Percentiles rank a stretch among this genome's conserved stretches.
These are phyloP conservation scores for Colletotrichum spinosum DNA, from an alignment of 2,329 filamentous ascomycete species.

Conservation along the genomic window DNA sequence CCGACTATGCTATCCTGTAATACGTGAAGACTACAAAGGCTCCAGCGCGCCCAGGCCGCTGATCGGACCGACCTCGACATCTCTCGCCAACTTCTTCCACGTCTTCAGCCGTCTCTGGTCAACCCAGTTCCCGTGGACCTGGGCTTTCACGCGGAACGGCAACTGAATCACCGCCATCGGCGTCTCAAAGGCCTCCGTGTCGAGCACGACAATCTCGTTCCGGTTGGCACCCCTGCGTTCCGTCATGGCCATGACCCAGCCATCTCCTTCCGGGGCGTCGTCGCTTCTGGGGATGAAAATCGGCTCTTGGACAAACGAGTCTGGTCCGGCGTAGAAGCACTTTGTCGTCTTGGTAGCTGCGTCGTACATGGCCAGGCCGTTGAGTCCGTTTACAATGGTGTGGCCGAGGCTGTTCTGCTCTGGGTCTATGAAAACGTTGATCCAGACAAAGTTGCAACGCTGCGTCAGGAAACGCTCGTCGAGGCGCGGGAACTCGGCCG, in stretches of 20 bases:
- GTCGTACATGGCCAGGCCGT: slow-evolving; percentile 31
- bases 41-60: slow-evolving; percentile 12
- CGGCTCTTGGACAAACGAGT: slow-evolving; percentile 54
- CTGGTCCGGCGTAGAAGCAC: slow-evolving; percentile 44
- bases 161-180: slow-evolving; percentile 54
- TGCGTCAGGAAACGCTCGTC: slow-evolving; percentile 56
- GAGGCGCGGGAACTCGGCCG: slow-evolving; percentile 56
- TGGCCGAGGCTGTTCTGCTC: slow-evolving; percentile 10
- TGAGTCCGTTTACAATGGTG: slow-evolving; percentile 17
- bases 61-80: background rate
- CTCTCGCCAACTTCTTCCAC: slow-evolving; percentile 13
- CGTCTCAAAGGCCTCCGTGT: slow-evolving; percentile 51
- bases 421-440: slow-evolving; percentile 49
- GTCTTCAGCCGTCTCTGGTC: slow-evolving; percentile 43
- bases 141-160: slow-evolving; percentile 47
- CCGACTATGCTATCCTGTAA: background rate
- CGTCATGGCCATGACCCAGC: slow-evolving; percentile 50
- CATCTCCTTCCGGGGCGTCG: slow-evolving; percentile 50
- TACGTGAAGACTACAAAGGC: background rate
- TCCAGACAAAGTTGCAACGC: slow-evolving; percentile 50
- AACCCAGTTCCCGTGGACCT: slow-evolving; percentile 50
- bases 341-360: slow-evolving; percentile 31
- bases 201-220: slow-evolving; percentile 54
- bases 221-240: slow-evolving; percentile 41
- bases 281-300: slow-evolving; percentile 52